Percentiles rank a stretch among this genome's conserved stretches.
phyloP scores from a whole-genome alignment of 1,284 basidiomycete genomes.

The Tilletia indica region DNA sequence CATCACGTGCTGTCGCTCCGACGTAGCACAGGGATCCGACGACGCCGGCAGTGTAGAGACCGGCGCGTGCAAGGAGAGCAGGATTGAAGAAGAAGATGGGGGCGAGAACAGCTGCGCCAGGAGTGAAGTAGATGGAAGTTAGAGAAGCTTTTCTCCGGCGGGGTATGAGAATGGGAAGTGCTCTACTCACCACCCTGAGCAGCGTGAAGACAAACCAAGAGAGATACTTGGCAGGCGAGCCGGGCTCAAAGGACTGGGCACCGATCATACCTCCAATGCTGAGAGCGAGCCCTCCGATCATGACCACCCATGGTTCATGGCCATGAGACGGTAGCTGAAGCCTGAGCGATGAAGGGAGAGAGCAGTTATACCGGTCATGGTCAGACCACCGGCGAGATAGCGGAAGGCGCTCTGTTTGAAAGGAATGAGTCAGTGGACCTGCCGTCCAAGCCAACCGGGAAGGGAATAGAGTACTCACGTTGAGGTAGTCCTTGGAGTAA shows the following conservation, averaged over 20 bases:
- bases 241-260: conserved; percentile 50
- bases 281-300: conserved; percentile 71
- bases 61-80: conserved; percentile 80
- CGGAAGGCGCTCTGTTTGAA: conserved; percentile 62
- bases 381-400: conserved; percentile 78
- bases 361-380: conserved; percentile 73
- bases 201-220: conserved; percentile 67
- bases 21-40: conserved; percentile 78
- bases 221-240: conserved; percentile 54
- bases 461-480: conserved; percentile 61
- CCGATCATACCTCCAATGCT: conserved; percentile 58
- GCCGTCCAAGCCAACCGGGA: not conserved
- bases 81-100: conserved; percentile 78
- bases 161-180: too few relatives aligned
- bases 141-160: too few relatives aligned
- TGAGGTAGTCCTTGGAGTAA: conserved; percentile 62
- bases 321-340: conserved; percentile 74
- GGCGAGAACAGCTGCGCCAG: conserved; percentile 61
- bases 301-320: conserved; percentile 77
- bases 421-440: not conserved
- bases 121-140: not conserved
- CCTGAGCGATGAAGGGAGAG: conserved; percentile 75
- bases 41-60: conserved; percentile 80
- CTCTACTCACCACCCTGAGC: conserved; percentile 65
- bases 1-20: conserved; percentile 81